Evolutionary conservation across 202 grass and related monocot species (phyloP), one percentile per base, ranked within the genome.

Genomic region (Zizania palustris): DNA sequence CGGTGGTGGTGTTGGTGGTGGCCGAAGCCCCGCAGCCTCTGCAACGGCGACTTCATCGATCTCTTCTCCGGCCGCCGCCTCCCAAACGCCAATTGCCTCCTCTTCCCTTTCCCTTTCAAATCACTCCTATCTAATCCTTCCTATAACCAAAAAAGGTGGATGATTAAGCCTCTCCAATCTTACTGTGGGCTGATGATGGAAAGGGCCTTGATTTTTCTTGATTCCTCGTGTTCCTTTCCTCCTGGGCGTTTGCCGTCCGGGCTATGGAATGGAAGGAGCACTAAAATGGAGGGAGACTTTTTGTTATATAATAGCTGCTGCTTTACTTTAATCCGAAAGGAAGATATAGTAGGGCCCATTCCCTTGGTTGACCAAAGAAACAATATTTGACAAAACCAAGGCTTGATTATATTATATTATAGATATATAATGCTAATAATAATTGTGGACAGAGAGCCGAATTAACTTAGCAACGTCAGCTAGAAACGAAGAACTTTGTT

Each of bases 21-120:
- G 49, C 83, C 84, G 63, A 96, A 96, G 57, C 64, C 88, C 76
- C 80, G 76, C 57, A 96, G 60, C 77, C 85, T 91, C 75, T 66
- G 80, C 84, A 95, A 82, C 51, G 92, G 89, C 45, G 92, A 96
- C 69, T 96, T 96, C 92, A 96, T 96, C 45, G 86, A 89, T 72
- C 91, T 96, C 91, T 91, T 91, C 83, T 78, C 74, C 72, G 62
- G 18, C 49, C 58, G 60, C 37, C 39, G 12, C 18, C 36, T 39
- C 61, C 45, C 48, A n/a, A 40, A 54, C 75, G 46, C 37, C 15
- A 63, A 50, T 78, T 4, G 7, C 2, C 45, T 63, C 59, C 37
- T 56, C 16, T 12, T 12, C 55, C 36, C 45, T 50, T 19, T 22
- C 20, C 13, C 61, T 10, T 21, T 60, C 43, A 11, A 16, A 50